phyloP scores from a whole-genome alignment of 2,329 filamentous ascomycete species.

The Ophiostoma populinum region DNA sequence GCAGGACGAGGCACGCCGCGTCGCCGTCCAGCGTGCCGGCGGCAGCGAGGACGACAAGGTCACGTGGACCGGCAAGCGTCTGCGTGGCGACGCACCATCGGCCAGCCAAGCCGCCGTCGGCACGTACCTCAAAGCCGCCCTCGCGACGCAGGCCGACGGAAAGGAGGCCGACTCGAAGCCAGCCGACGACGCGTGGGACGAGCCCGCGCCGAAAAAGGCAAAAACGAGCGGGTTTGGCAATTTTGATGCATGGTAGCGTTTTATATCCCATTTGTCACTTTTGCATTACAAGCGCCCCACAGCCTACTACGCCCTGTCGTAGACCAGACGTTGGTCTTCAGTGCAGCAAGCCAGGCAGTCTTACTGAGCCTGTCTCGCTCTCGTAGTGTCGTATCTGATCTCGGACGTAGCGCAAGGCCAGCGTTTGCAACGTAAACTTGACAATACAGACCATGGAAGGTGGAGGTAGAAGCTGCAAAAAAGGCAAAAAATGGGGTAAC shows the following conservation, averaged over 20 bases:
- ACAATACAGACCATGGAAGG: too few relatives aligned
- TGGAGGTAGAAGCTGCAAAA: too few relatives aligned
- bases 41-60: slow-evolving; percentile 75
- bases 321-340: too few relatives aligned
- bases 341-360: too few relatives aligned
- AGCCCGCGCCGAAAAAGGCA: slow-evolving; percentile 65
- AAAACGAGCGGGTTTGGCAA: slow-evolving; percentile 78
- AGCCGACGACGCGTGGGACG: slow-evolving; percentile 39
- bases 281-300: background rate
- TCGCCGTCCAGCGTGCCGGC: slow-evolving; percentile 44
- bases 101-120: slow-evolving; percentile 37
- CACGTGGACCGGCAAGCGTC: slow-evolving; percentile 91
- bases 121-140: slow-evolving; percentile 60
- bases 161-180: slow-evolving; percentile 42
- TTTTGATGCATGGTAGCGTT: slow-evolving; percentile 77
- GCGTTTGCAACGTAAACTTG: too few relatives aligned
- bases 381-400: too few relatives aligned
- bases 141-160: slow-evolving; percentile 13
- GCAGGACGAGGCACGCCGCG: slow-evolving; percentile 35
- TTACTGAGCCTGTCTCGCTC: too few relatives aligned
- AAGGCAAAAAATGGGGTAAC: too few relatives aligned
- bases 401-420: too few relatives aligned
- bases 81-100: slow-evolving; percentile 40
- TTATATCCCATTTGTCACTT: background rate
- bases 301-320: too few relatives aligned